Evolutionary conservation across 345 rosid genomes (phyloP).

Genomic region (Conringia planisiliqua): DNA sequence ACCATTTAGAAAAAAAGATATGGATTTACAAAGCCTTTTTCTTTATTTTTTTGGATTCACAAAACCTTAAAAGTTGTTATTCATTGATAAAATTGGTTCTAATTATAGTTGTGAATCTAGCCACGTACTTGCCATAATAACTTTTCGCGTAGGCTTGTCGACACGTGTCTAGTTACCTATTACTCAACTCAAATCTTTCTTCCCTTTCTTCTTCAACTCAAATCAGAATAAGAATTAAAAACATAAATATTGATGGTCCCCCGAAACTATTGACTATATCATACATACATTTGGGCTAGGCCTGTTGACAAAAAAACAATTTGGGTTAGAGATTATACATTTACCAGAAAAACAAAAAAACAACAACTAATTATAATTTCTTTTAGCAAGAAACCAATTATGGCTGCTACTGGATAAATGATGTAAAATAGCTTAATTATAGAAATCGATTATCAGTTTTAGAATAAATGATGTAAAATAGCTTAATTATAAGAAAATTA

Average conservation of each 20-base stretch:
- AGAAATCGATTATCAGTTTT: no score
- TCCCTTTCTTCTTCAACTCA: background rate
- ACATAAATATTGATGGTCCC: background rate
- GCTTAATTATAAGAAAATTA: no score
- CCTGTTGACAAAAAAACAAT: background rate
- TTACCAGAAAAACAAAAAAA: no score
- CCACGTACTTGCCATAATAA: background rate
- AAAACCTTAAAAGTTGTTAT: background rate
- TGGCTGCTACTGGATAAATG: no score
- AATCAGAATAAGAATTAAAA: background rate
- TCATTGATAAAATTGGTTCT: background rate
- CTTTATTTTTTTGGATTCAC: no score
- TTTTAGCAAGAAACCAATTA: no score
- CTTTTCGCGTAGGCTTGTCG: background rate
- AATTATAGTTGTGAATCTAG: background rate
- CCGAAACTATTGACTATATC: background rate
- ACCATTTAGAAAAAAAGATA: background rate
- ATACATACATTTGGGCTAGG: background rate
- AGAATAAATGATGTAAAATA: no score
- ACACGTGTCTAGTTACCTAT: background rate
- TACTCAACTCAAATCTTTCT: background rate
- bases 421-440: no score
- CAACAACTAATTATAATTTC: no score
- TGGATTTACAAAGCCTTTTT: background rate
- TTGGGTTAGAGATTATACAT: background rate